Evolutionary conservation across 352 stramenopile species (phyloP).

Genomic region (Globisporangium solare): DNA sequence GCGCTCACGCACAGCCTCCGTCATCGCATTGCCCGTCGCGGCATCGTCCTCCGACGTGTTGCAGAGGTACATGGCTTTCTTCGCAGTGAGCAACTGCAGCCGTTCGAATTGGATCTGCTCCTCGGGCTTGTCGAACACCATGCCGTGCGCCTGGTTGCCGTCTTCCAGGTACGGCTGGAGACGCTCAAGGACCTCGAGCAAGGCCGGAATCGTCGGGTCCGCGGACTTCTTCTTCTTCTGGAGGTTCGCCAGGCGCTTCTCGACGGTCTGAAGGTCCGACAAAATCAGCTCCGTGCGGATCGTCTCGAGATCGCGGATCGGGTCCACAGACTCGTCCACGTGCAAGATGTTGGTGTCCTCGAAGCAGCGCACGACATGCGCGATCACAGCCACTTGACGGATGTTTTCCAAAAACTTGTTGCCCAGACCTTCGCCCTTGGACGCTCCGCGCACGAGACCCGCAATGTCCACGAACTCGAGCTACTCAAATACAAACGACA

Average conservation of each 20-base stretch:
- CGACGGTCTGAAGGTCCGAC: constrained; percentile 78
- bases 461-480: constrained; percentile 88
- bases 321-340: constrained; percentile 95
- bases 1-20: constrained; percentile 59
- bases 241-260: constrained; percentile 58
- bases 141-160: constrained; percentile 52
- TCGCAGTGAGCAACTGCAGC: constrained; percentile 84
- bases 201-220: constrained; percentile 44
- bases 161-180: constrained; percentile 78
- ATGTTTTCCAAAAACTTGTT: constrained; percentile 90
- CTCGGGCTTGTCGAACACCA: constrained; percentile 71
- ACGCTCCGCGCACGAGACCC: constrained; percentile 76
- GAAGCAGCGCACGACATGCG: constrained; percentile 96
- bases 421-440: constrained; percentile 73
- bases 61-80: constrained; percentile 96
- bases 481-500: constrained; percentile 15
- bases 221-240: constrained; percentile 77
- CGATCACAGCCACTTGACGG: constrained; percentile 77
- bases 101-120: constrained; percentile 84
- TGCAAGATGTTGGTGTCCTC: constrained; percentile 98
- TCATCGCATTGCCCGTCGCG: constrained; percentile 92
- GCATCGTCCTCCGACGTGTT: constrained; percentile 97
- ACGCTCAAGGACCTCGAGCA: constrained; percentile 58
- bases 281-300: constrained; percentile 98
- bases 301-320: constrained; percentile 96